These are phyloP conservation scores for Mucor ambiguus DNA, from an alignment of 371 early-diverging fungal genomes.

Conservation along the genomic window DNA sequence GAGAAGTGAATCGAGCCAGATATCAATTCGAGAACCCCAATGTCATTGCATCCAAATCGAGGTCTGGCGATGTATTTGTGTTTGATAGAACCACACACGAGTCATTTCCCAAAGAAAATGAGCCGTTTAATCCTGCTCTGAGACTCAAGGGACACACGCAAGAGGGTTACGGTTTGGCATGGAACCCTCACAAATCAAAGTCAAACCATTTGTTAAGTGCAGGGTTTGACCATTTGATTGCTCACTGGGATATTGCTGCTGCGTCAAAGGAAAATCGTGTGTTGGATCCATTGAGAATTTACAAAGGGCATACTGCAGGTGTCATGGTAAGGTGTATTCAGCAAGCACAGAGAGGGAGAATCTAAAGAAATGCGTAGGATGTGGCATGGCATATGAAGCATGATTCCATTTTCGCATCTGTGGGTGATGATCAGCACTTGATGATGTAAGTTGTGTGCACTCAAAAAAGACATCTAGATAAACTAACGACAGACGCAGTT, in stretches of 20 bases:
- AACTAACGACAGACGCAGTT: slow-evolving; percentile 48
- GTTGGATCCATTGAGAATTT: slow-evolving; percentile 73
- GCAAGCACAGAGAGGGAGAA: neutral
- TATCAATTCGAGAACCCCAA: slow-evolving; percentile 96
- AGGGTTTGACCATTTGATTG: slow-evolving; percentile 82
- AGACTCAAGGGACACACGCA: slow-evolving; percentile 88
- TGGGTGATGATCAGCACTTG: slow-evolving; percentile 93
- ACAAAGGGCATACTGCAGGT: slow-evolving; percentile 83
- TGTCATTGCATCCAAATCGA: slow-evolving; percentile 95
- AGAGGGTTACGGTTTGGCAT: slow-evolving; percentile 90
- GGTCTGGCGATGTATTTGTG: slow-evolving; percentile 89
- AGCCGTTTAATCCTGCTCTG: slow-evolving; percentile 84
- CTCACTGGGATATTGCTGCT: slow-evolving; percentile 63
- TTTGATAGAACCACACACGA: slow-evolving; percentile 97
- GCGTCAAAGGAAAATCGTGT: slow-evolving; percentile 64
- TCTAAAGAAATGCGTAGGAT: slow-evolving; percentile 58
- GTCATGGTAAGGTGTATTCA: slow-evolving; percentile 67
- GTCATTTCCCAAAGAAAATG: slow-evolving; percentile 71
- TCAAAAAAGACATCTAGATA: neutral
- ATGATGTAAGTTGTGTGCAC: slow-evolving; percentile 68
- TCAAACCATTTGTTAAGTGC: slow-evolving; percentile 82
- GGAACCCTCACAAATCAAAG: slow-evolving; percentile 65
- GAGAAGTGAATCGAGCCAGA: slow-evolving; percentile 95
- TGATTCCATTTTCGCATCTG: slow-evolving; percentile 90
- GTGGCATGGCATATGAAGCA: slow-evolving; percentile 89